Conservation (phyloP, 2,329 filamentous ascomycete species). For the Gliomastix tumulicola region DNA sequence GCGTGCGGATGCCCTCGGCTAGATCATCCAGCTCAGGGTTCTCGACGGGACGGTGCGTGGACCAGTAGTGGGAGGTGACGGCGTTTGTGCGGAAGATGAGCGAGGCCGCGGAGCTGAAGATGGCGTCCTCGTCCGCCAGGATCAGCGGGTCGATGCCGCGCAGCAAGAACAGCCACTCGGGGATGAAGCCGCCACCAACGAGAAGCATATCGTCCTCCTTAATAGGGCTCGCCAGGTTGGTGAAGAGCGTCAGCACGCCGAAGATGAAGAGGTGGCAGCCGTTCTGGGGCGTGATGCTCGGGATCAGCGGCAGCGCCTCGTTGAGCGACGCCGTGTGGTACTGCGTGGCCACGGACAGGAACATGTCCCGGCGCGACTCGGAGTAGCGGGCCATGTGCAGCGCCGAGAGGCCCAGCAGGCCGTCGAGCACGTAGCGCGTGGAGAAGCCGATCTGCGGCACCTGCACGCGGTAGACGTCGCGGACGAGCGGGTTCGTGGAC, state of each 20-base stretch:
- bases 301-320: conserved; percentile 7
- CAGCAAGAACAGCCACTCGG: conserved; percentile 9
- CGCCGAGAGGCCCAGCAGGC: conserved; percentile 26
- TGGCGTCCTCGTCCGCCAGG: conserved; percentile 5
- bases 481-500: conserved; percentile 18
- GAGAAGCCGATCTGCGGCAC: conserved; percentile 27
- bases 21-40: conserved; percentile 1
- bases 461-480: conserved; percentile 25
- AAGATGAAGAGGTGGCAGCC: conserved; percentile 9
- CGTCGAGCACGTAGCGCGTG: conserved; percentile 25
- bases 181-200: conserved; percentile 7
- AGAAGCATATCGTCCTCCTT: conserved; percentile 9
- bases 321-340: conserved; percentile 7
- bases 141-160: conserved; percentile 8
- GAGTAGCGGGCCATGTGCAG: conserved; percentile 22
- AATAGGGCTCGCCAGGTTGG: conserved; percentile 7
- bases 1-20: conserved; percentile 1
- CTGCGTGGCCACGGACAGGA: conserved; percentile 4
- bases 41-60: background rate
- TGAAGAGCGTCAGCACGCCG: conserved; percentile 8
- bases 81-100: conserved; percentile 4
- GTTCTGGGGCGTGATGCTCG: conserved; percentile 5
- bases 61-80: background rate
- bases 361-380: background rate
- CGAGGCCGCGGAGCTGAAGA: conserved; percentile 3